Conservation (phyloP, 2,329 filamentous ascomycete species). For the Macrophomina phaseolina region DNA sequence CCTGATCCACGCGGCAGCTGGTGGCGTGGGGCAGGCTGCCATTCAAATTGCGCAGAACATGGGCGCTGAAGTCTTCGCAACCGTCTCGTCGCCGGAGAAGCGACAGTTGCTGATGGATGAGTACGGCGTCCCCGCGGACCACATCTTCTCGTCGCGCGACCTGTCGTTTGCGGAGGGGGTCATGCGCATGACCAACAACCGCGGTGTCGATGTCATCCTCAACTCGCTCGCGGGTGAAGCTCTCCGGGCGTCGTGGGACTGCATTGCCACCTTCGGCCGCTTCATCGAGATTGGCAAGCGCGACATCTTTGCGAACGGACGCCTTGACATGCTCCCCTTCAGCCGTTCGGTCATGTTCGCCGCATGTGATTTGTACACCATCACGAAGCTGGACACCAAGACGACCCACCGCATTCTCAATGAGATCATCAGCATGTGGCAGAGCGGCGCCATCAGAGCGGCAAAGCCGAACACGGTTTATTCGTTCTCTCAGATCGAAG, state of each 20-base stretch:
- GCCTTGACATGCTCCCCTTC: constrained; percentile 35
- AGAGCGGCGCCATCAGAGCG: constrained; percentile 36
- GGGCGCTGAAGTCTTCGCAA: constrained; percentile 36
- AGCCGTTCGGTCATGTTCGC: background rate
- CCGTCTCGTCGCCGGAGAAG: constrained; percentile 34
- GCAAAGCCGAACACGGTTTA: constrained; percentile 32
- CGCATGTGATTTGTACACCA: background rate
- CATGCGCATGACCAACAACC: constrained; percentile 32
- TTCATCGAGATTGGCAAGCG: constrained; percentile 43
- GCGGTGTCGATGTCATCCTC: constrained; percentile 41
- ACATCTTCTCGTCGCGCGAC: constrained; percentile 42
- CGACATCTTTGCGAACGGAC: constrained; percentile 13
- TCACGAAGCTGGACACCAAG: background rate
- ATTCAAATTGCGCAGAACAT: constrained; percentile 34
- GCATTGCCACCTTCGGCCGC: constrained; percentile 35
- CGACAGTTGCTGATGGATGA: constrained; percentile 28
- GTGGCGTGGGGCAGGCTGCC: constrained; percentile 38
- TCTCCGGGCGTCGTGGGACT: constrained; percentile 33
- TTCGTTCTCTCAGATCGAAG: constrained; percentile 28
- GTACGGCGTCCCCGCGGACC: constrained; percentile 33
- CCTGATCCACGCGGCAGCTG: constrained; percentile 40
- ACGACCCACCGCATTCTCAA: constrained; percentile 2
- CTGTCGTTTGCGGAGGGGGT: constrained; percentile 32
- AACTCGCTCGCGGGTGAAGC: constrained; percentile 35
- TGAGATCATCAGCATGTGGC: background rate